These are phyloP conservation scores for Mycosphaerella sp. DNA, from an alignment of 2,329 filamentous ascomycete species.

Conservation along the genomic window DNA sequence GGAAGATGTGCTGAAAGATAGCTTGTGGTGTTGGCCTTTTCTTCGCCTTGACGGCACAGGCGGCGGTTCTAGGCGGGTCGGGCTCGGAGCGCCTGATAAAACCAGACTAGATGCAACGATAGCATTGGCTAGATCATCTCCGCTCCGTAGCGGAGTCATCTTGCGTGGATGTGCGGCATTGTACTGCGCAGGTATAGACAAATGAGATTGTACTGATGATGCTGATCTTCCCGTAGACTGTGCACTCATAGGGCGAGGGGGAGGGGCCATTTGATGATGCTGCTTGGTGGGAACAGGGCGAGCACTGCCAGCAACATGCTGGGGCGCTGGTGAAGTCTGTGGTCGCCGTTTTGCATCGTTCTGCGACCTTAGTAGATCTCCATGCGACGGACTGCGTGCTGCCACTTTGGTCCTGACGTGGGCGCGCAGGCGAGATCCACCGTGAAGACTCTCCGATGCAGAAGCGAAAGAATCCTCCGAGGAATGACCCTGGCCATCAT, in stretches of 20 bases:
- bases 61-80: constrained; percentile 39
- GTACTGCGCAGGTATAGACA: constrained; percentile 31
- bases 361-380: constrained; percentile 12
- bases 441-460: constrained; percentile 19
- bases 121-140: constrained; percentile 63
- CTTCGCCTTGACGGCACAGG: constrained; percentile 30
- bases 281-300: constrained; percentile 16
- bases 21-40: constrained; percentile 16
- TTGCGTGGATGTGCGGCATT: constrained; percentile 33
- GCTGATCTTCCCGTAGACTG: constrained; percentile 18
- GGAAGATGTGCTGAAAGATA: constrained; percentile 37
- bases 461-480: constrained; percentile 23
- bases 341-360: constrained; percentile 13
- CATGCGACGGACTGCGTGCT: constrained; percentile 13
- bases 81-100: constrained; percentile 41
- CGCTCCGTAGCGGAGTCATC: constrained; percentile 46
- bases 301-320: constrained; percentile 9
- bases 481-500: constrained; percentile 5
- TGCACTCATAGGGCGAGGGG: constrained; percentile 13
- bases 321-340: constrained; percentile 16
- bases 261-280: neutral
- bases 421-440: constrained; percentile 12
- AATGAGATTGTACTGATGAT: constrained; percentile 20
- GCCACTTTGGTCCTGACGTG: neutral
- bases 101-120: constrained; percentile 71